Evolutionary conservation across 495 filamentous ascomycete genomes (phyloP).

Genomic region (Hyaloscypha finlandica): DNA sequence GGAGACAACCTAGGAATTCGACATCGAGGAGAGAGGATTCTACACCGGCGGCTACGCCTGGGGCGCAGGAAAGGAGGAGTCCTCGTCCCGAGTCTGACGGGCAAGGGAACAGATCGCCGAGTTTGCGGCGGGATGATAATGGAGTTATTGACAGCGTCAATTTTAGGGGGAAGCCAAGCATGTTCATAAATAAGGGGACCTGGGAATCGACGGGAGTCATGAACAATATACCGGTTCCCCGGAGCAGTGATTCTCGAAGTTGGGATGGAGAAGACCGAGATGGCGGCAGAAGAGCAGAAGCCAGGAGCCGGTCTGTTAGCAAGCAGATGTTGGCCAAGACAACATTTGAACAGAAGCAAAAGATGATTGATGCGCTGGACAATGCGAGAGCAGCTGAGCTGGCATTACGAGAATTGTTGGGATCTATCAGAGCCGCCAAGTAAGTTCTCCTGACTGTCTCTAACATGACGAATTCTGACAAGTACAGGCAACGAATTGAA

Average conservation of each 20-base stretch:
- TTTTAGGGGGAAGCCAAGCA: conserved; percentile 25
- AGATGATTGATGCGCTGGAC: conserved; percentile 63
- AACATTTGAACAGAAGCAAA: conserved; percentile 58
- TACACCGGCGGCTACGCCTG: conserved; percentile 47
- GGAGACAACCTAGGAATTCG: conserved; percentile 70
- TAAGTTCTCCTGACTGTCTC: conserved; percentile 40
- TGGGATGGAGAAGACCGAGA: conserved; percentile 32
- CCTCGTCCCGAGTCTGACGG: conserved; percentile 20
- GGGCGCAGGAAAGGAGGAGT: conserved; percentile 25
- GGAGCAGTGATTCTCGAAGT: conserved; percentile 25
- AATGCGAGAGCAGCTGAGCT: conserved; percentile 78
- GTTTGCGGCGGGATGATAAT: conserved; percentile 22
- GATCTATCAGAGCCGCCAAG: conserved; percentile 80
- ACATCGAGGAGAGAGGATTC: conserved; percentile 50
- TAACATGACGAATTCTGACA: conserved; percentile 19
- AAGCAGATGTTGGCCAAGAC: conserved; percentile 53
- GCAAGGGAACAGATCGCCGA: conserved; percentile 30
- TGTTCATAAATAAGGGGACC: conserved; percentile 25
- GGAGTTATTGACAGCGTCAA: conserved; percentile 2
- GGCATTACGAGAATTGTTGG: conserved; percentile 77
- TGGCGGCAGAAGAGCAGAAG: conserved; percentile 28
- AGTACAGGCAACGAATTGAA: conserved; percentile 19
- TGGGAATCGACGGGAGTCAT: conserved; percentile 85
- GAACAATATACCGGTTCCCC: conserved; percentile 63
- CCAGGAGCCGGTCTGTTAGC: conserved; percentile 35